Percentiles rank a stretch among this genome's conserved stretches.
These are phyloP conservation scores for Paragyromitra xinjiangensis DNA, from an alignment of 495 filamentous ascomycete species.

Conservation along the genomic window DNA sequence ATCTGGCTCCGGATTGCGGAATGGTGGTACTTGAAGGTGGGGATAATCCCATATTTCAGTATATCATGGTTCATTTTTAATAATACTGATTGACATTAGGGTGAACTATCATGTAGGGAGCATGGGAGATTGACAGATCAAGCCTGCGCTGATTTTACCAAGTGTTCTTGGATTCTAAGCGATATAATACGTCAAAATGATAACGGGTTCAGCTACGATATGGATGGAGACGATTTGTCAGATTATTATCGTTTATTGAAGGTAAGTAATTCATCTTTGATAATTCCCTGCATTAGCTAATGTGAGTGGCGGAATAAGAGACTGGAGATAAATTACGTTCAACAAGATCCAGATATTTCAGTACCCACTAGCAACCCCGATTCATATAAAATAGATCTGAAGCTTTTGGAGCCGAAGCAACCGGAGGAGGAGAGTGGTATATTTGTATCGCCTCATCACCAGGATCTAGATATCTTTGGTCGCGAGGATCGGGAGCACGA, in stretches of 20 bases:
- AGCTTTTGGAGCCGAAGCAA: constrained; percentile 8
- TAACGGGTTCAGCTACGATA: background rate
- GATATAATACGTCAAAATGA: background rate
- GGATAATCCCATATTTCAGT: background rate
- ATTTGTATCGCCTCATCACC: background rate
- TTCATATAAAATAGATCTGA: constrained; percentile 1
- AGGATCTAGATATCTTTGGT: background rate
- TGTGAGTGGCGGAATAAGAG: constrained; percentile 6
- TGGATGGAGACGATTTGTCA: background rate
- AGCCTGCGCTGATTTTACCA: constrained; percentile 18
- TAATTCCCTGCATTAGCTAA: background rate
- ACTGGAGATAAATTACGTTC: constrained; percentile 21
- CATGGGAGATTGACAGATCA: constrained; percentile 11
- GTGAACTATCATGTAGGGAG: constrained; percentile 8
- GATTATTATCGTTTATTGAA: constrained; percentile 10
- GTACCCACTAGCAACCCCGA: constrained; percentile 8
- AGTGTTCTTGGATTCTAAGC: constrained; percentile 26
- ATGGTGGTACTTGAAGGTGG: constrained; percentile 38
- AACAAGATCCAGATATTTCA: constrained; percentile 16
- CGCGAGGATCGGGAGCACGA: background rate
- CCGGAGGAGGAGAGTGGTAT: constrained; percentile 22
- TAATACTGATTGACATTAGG: background rate
- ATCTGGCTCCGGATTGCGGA: constrained; percentile 26
- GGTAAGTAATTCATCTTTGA: background rate
- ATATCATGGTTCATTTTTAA: too few relatives aligned